These are phyloP conservation scores for Aspergillus mulundensis DNA, from an alignment of 495 filamentous ascomycete species.

Conservation along the genomic window DNA sequence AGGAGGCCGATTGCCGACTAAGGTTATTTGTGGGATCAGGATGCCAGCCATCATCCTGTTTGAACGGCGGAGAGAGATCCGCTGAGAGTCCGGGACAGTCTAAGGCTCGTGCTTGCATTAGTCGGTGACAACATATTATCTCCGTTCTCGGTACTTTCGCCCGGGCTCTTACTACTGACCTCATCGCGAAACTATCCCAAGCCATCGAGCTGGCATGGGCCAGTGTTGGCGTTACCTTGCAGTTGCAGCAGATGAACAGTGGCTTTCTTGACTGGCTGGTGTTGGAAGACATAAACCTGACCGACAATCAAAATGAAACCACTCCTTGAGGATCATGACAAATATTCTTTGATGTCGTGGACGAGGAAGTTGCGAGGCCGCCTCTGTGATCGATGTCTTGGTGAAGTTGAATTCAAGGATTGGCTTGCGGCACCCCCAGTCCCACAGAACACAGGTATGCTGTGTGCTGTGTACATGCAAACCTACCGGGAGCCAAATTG, in stretches of 20 bases:
- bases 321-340: background rate
- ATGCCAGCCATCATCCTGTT: background rate
- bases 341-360: background rate
- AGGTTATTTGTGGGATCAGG: background rate
- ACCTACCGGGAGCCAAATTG: background rate
- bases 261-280: background rate
- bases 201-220: background rate
- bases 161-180: background rate
- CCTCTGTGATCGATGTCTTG: background rate
- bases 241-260: background rate
- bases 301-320: background rate
- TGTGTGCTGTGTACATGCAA: background rate
- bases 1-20: background rate
- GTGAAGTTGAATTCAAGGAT: background rate
- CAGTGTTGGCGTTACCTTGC: background rate
- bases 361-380: background rate
- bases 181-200: background rate
- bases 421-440: background rate
- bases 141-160: background rate
- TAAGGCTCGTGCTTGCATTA: constrained; percentile 5
- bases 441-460: background rate
- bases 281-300: background rate
- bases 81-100: background rate
- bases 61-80: background rate
- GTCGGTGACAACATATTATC: background rate